Evolutionary conservation across 495 filamentous ascomycete genomes (phyloP).

Genomic region (Cercophora sp.): DNA sequence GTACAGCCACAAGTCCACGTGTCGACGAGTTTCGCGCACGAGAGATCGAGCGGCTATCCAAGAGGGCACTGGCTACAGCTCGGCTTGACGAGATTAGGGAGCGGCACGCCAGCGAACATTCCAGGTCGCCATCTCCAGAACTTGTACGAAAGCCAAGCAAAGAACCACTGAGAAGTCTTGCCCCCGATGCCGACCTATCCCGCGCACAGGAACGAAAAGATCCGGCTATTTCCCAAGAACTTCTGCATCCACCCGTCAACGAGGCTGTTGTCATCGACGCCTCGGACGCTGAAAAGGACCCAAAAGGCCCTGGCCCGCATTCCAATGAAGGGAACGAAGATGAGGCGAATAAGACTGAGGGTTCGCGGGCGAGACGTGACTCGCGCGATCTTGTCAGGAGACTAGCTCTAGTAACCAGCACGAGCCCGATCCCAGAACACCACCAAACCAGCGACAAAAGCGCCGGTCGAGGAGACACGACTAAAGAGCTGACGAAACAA

Average conservation of each 20-base stretch:
- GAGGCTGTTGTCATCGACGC: background rate
- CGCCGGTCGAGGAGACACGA: background rate
- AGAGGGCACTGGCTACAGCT: slow-evolving; percentile 54
- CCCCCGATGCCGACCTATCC: background rate
- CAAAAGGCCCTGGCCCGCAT: too few species aligned
- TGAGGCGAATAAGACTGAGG: background rate
- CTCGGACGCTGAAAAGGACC: background rate
- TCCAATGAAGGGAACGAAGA: too few species aligned
- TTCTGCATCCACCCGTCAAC: background rate
- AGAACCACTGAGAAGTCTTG: slow-evolving; percentile 17
- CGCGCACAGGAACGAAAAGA: background rate
- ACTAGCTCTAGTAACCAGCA: slow-evolving; percentile 59
- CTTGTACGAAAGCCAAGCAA: slow-evolving; percentile 20
- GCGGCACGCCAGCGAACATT: slow-evolving; percentile 40
- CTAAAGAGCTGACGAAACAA: slow-evolving; percentile 9
- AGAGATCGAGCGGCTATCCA: slow-evolving; percentile 58
- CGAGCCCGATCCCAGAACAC: slow-evolving; percentile 36
- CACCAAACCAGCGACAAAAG: background rate
- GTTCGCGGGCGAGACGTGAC: slow-evolving; percentile 40
- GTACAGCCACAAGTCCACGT: slow-evolving; percentile 29
- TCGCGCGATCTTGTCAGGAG: slow-evolving; percentile 63
- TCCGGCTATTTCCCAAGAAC: too few species aligned
- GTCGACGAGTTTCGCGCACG: slow-evolving; percentile 54
- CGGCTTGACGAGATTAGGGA: slow-evolving; percentile 57
- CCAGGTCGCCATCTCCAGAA: slow-evolving; percentile 34